phyloP scores from a whole-genome alignment of 1,284 basidiomycete genomes.

The Chalciporus sp. region DNA sequence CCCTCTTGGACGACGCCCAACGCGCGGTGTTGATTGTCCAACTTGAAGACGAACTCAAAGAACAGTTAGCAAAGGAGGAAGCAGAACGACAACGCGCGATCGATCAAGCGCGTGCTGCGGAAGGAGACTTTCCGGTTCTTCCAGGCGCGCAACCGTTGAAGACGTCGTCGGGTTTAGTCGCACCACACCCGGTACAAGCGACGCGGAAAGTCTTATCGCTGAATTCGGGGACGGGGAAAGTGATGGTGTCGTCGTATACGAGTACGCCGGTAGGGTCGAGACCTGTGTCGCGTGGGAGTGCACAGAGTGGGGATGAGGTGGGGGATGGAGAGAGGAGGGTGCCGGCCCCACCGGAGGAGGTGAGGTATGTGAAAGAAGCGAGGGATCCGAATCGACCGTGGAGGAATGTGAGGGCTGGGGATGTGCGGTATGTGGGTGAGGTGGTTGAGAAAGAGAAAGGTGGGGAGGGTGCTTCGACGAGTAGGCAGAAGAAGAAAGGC shows the following conservation, averaged over 20 bases:
- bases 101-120: conserved; percentile 50
- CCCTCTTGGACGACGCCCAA: conserved; percentile 40
- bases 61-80: conserved; percentile 50
- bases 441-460: conserved; percentile 7
- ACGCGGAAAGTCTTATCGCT: conserved; percentile 65
- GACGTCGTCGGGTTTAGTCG: conserved; percentile 17
- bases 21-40: conserved; percentile 41
- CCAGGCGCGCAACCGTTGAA: conserved; percentile 20
- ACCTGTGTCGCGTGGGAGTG: conserved; percentile 36
- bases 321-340: conserved; percentile 44
- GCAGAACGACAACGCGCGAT: conserved; percentile 46
- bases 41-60: conserved; percentile 47
- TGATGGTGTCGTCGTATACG: conserved; percentile 53
- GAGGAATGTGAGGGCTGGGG: conserved; percentile 43
- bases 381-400: conserved; percentile 46
- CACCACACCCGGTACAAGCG: conserved; percentile 37
- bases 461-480: background rate
- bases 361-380: conserved; percentile 34
- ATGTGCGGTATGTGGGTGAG: conserved; percentile 43
- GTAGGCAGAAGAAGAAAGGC: conserved; percentile 2
- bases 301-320: background rate
- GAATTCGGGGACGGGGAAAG: conserved; percentile 51
- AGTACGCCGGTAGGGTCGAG: conserved; percentile 38
- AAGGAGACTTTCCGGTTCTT: conserved; percentile 66
- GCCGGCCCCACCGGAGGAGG: conserved; percentile 43